These are phyloP conservation scores for Ustilago nuda DNA, from an alignment of 1,284 basidiomycete genomes.

Conservation along the genomic window DNA sequence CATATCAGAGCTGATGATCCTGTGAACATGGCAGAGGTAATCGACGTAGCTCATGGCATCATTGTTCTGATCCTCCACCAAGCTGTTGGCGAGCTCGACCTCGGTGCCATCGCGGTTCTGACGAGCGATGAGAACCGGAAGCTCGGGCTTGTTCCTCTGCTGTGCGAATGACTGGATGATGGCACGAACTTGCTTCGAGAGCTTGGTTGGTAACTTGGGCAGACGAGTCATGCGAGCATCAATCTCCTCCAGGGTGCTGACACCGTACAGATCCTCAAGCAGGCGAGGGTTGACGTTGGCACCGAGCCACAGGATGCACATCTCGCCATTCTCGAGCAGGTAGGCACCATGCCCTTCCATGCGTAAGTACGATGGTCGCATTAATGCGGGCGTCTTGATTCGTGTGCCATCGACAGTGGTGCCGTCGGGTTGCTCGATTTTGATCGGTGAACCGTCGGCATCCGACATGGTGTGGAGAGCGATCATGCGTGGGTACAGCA, in stretches of 20 bases:
- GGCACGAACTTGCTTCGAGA: constrained; percentile 87
- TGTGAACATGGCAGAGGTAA: constrained; percentile 67
- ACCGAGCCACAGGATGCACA: constrained; percentile 91
- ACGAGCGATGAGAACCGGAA: constrained; percentile 83
- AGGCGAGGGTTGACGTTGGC: constrained; percentile 82
- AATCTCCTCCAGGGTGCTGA: constrained; percentile 80
- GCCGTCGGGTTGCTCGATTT: constrained; percentile 70
- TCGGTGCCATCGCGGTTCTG: constrained; percentile 94
- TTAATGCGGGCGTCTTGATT: constrained; percentile 80
- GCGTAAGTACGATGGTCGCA: constrained; percentile 84
- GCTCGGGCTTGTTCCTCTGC: constrained; percentile 75
- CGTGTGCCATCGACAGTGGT: constrained; percentile 71
- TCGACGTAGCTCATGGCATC: constrained; percentile 77
- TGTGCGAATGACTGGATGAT: constrained; percentile 79
- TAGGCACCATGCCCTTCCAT: constrained; percentile 94
- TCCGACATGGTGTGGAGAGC: constrained; percentile 88
- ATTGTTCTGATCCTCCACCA: constrained; percentile 97
- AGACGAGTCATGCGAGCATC: constrained; percentile 80
- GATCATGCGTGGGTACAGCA: constrained; percentile 89
- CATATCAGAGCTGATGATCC: constrained; percentile 66
- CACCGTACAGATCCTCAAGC: constrained; percentile 85
- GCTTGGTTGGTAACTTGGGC: constrained; percentile 79
- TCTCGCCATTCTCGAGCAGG: constrained; percentile 92
- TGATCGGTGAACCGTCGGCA: constrained; percentile 77
- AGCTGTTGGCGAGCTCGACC: constrained; percentile 95